Evolutionary conservation across 352 stramenopile species (phyloP).

Genomic region (Phytophthora aleatoria): DNA sequence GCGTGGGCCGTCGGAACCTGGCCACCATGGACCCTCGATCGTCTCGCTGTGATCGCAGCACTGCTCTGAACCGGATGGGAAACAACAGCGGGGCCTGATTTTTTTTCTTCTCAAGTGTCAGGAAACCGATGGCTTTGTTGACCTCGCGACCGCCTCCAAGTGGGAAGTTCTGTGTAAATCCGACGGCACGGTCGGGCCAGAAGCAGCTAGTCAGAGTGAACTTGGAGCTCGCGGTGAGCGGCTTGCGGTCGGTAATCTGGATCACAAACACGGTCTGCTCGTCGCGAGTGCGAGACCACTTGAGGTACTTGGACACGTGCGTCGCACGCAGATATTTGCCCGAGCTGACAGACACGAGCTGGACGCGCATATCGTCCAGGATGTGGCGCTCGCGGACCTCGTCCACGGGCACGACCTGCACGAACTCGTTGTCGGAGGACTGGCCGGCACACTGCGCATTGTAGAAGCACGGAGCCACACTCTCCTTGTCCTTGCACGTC

Average conservation of each 20-base stretch:
- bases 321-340: constrained; percentile 67
- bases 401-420: constrained; percentile 59
- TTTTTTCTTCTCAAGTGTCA: constrained; percentile 75
- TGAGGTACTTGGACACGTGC: constrained; percentile 70
- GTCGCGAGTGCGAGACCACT: constrained; percentile 59
- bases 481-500: constrained; percentile 50
- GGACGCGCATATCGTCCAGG: constrained; percentile 63
- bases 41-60: constrained; percentile 41
- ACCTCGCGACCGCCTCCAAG: constrained; percentile 53
- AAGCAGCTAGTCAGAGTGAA: constrained; percentile 68
- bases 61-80: constrained; percentile 58
- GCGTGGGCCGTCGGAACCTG: constrained; percentile 30
- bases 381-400: constrained; percentile 61
- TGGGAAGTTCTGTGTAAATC: constrained; percentile 63
- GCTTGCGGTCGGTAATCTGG: constrained; percentile 57
- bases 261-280: constrained; percentile 71
- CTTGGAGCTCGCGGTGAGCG: constrained; percentile 50
- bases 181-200: constrained; percentile 52
- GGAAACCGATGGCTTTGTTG: constrained; percentile 57
- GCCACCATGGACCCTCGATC: constrained; percentile 24
- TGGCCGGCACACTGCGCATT: constrained; percentile 50
- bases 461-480: constrained; percentile 61
- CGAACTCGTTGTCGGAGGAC: constrained; percentile 49
- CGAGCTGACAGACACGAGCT: constrained; percentile 52
- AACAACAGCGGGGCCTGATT: constrained; percentile 64